phyloP scores from a whole-genome alignment of 2,329 filamentous ascomycete species.

The Stemphylium vesicarium region DNA sequence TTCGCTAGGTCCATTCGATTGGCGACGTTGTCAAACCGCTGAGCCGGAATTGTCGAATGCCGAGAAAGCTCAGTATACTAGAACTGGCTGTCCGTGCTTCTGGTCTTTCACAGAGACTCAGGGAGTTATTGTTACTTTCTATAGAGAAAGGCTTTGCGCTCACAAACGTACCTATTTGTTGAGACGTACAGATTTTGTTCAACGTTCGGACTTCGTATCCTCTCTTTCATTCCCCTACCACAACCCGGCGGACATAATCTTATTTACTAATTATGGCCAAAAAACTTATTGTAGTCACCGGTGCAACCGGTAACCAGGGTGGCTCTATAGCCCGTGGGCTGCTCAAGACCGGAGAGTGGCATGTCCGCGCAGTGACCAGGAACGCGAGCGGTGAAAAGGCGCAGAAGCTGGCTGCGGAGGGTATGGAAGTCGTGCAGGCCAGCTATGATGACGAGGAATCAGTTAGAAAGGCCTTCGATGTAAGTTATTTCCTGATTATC shows the following conservation, averaged over 20 bases:
- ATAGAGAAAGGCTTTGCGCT: neutral
- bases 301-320: conserved; percentile 38
- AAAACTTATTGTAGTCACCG: conserved; percentile 32
- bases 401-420: conserved; percentile 32
- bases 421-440: conserved; percentile 47
- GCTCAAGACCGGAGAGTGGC: conserved; percentile 55
- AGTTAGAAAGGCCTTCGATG: conserved; percentile 11
- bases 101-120: neutral
- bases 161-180: neutral
- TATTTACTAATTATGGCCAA: conserved; percentile 37
- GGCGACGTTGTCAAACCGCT: neutral
- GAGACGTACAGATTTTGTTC: neutral
- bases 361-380: conserved; percentile 58
- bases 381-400: conserved; percentile 29
- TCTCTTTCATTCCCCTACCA: neutral
- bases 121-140: neutral
- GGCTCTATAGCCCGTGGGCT: conserved; percentile 37
- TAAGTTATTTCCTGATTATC: conserved; percentile 1
- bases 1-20: neutral
- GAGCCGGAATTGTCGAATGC: neutral
- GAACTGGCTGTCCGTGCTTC: neutral
- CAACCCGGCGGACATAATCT: neutral
- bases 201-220: neutral
- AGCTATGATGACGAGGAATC: conserved; percentile 18
- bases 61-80: neutral